These are phyloP conservation scores for Pyrenochaeta sp. DNA, from an alignment of 2,329 filamentous ascomycete genomes.

Conservation along the genomic window DNA sequence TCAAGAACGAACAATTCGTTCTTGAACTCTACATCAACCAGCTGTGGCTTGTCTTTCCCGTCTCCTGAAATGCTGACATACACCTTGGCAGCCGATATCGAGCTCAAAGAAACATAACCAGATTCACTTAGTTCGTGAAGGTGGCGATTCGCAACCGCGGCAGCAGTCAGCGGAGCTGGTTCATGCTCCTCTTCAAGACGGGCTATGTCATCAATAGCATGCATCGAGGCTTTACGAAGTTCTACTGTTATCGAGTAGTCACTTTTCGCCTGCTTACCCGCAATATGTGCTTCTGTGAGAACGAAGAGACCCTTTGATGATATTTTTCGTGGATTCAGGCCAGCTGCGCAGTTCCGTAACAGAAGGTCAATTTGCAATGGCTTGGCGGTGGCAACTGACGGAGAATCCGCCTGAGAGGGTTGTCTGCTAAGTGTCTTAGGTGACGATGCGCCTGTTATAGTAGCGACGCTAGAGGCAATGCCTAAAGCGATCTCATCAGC, in stretches of 20 bases:
- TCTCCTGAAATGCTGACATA: constrained; percentile 68
- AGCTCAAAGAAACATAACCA: constrained; percentile 87
- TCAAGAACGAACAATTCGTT: constrained; percentile 91
- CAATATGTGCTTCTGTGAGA: constrained; percentile 78
- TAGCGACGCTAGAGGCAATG: constrained; percentile 81
- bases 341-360: constrained; percentile 81
- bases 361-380: constrained; percentile 73
- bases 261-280: constrained; percentile 72
- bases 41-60: constrained; percentile 67
- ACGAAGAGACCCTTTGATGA: constrained; percentile 80
- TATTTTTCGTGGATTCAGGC: constrained; percentile 80
- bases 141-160: constrained; percentile 50
- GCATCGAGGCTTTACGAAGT: constrained; percentile 80
- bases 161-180: constrained; percentile 7
- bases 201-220: constrained; percentile 80
- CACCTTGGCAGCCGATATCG: constrained; percentile 82
- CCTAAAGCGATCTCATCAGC: constrained; percentile 75
- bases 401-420: constrained; percentile 35
- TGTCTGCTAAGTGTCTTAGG: constrained; percentile 49
- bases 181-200: constrained; percentile 48
- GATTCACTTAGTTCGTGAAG: constrained; percentile 62
- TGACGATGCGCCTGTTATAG: constrained; percentile 72
- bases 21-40: constrained; percentile 80
- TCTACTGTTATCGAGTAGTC: constrained; percentile 71
- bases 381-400: constrained; percentile 35